Percentiles rank a stretch among this genome's conserved stretches.
Conservation (phyloP, 2,329 filamentous ascomycete genomes). For the Hirsutella minnesotensis region DNA sequence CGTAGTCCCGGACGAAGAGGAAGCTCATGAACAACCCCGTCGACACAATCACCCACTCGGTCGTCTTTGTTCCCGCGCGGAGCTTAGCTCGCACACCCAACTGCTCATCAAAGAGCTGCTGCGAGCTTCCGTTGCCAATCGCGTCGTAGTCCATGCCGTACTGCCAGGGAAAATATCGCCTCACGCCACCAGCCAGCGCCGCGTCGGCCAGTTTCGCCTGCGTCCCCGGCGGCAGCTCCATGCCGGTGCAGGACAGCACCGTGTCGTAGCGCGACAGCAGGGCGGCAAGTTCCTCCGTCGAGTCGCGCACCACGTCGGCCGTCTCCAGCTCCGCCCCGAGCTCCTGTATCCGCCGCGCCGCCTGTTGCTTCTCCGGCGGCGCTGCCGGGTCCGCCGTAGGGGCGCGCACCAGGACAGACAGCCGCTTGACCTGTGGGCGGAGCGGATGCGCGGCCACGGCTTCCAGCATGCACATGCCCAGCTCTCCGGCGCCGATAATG, state of each 20-base stretch:
- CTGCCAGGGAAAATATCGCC: constrained; percentile 58
- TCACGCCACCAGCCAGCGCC: constrained; percentile 34
- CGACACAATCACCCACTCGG: constrained; percentile 53
- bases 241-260: constrained; percentile 51
- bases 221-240: constrained; percentile 40
- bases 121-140: constrained; percentile 44
- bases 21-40: constrained; percentile 63
- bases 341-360: constrained; percentile 19
- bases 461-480: constrained; percentile 44
- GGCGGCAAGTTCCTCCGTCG: constrained; percentile 23
- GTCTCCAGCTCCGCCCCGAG: constrained; percentile 28
- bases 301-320: constrained; percentile 29
- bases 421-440: constrained; percentile 15
- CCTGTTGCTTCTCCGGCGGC: constrained; percentile 22
- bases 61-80: constrained; percentile 16
- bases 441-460: constrained; percentile 35
- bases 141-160: constrained; percentile 62
- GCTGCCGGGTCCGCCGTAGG: constrained; percentile 26
- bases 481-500: constrained; percentile 55
- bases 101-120: constrained; percentile 59
- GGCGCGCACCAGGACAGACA: constrained; percentile 43
- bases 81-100: constrained; percentile 43
- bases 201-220: constrained; percentile 47
- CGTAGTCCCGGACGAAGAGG: constrained; percentile 51
- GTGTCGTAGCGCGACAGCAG: constrained; percentile 36